phyloP scores from a whole-genome alignment of 148 eudicot genomes.

The Fagopyrum tataricum region DNA sequence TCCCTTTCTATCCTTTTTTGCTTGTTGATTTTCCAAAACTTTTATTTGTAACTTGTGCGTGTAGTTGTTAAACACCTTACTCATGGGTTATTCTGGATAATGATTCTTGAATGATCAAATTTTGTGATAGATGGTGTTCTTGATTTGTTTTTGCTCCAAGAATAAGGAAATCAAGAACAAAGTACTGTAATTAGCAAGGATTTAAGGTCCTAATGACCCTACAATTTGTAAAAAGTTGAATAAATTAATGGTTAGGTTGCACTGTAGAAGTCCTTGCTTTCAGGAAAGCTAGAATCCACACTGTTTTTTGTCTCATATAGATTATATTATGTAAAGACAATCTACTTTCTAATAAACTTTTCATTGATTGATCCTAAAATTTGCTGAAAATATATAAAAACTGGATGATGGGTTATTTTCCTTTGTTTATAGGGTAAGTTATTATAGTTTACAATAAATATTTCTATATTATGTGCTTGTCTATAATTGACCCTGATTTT shows the following conservation, averaged over 20 bases:
- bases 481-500: not conserved
- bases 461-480: not conserved
- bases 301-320: constrained; percentile 11
- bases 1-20: constrained; percentile 19
- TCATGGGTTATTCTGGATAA: constrained; percentile 3
- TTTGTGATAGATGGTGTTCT: not conserved
- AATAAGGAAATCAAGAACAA: not conserved
- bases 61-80: not conserved
- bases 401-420: not conserved
- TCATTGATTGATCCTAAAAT: constrained; percentile 2
- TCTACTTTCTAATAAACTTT: constrained; percentile 4
- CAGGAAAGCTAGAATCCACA: constrained; percentile 1
- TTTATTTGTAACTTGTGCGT: not conserved
- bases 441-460: too few species aligned
- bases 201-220: not conserved
- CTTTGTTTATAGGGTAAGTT: not conserved
- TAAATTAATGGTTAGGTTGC: not conserved
- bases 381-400: not conserved
- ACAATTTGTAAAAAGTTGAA: not conserved
- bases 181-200: not conserved
- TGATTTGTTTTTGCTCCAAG: not conserved
- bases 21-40: constrained; percentile 18
- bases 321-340: constrained; percentile 2
- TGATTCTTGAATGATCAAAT: not conserved
- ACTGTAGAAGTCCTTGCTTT: constrained; percentile 1